Percentiles rank a stretch among this genome's conserved stretches.
phyloP scores from a whole-genome alignment of 202 grass and related monocot species.

The Sporobolus alterniflorus region DNA sequence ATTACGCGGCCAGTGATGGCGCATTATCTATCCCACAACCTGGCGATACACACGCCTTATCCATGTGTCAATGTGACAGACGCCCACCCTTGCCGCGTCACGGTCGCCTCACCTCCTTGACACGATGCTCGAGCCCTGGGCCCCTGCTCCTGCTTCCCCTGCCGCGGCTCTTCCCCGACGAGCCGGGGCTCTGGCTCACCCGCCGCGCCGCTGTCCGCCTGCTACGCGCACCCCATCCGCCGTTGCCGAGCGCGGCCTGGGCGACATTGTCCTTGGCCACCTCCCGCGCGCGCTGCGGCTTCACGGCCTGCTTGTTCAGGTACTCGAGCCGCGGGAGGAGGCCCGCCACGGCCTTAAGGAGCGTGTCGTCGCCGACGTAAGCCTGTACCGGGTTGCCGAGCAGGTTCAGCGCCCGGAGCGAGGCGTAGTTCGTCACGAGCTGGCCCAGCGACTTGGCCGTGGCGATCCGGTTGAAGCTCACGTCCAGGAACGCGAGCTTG shows the following conservation, averaged over 20 bases:
- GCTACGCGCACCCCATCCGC: slow-evolving; percentile 30
- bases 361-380: slow-evolving; percentile 80
- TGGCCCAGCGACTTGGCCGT: slow-evolving; percentile 78
- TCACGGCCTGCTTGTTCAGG: slow-evolving; percentile 80
- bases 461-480: slow-evolving; percentile 83
- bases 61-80: background rate
- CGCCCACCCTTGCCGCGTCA: background rate
- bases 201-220: slow-evolving; percentile 52
- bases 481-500: slow-evolving; percentile 75
- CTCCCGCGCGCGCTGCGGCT: slow-evolving; percentile 65
- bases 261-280: slow-evolving; percentile 71
- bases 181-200: slow-evolving; percentile 34
- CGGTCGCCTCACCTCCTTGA: slow-evolving; percentile 19
- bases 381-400: slow-evolving; percentile 82
- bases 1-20: background rate
- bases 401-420: slow-evolving; percentile 77
- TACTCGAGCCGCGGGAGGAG: slow-evolving; percentile 76
- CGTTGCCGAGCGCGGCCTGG: slow-evolving; percentile 79
- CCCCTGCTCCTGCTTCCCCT: slow-evolving; percentile 52
- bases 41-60: too few relatives aligned
- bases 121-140: slow-evolving; percentile 13
- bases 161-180: slow-evolving; percentile 23
- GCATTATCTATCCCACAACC: slow-evolving; percentile 9
- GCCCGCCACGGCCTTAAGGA: slow-evolving; percentile 61
- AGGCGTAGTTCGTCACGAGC: slow-evolving; percentile 90